These are phyloP conservation scores for Kazachstania africana DNA, from an alignment of 805 yeast species.

Conservation along the genomic window DNA sequence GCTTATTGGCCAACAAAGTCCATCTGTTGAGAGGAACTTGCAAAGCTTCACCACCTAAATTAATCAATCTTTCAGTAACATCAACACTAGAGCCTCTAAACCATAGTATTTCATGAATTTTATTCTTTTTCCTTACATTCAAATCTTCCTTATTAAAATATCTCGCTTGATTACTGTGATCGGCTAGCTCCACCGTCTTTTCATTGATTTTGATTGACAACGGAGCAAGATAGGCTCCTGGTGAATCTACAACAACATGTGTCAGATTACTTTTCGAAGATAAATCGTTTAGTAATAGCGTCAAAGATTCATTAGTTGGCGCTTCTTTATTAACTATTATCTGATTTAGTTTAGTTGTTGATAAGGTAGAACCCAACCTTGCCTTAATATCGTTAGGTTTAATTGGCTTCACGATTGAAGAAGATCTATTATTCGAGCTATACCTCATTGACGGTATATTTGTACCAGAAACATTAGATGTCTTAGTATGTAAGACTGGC, in stretches of 20 bases:
- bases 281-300: constrained; percentile 1
- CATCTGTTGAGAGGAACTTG: constrained; percentile 11
- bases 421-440: neutral
- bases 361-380: neutral
- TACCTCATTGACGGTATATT: neutral
- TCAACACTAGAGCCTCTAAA: constrained; percentile 55
- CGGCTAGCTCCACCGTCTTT: constrained; percentile 25
- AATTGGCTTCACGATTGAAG: neutral
- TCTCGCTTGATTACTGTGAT: constrained; percentile 18
- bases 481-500: constrained; percentile 7
- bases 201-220: constrained; percentile 21
- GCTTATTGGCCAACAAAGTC: constrained; percentile 5
- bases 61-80: constrained; percentile 30
- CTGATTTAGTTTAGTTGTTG: neutral
- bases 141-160: constrained; percentile 16
- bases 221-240: constrained; percentile 20
- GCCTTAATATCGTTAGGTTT: neutral
- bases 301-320: neutral
- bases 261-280: constrained; percentile 4
- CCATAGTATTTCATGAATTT: constrained; percentile 43
- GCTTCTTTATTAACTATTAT: neutral
- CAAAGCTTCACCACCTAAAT: constrained; percentile 12
- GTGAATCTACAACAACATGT: constrained; percentile 18
- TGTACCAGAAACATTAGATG: constrained; percentile 1
- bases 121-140: constrained; percentile 10